Evolutionary conservation across 1,284 basidiomycete species (phyloP).

Genomic region (Clitocybe nebularis): DNA sequence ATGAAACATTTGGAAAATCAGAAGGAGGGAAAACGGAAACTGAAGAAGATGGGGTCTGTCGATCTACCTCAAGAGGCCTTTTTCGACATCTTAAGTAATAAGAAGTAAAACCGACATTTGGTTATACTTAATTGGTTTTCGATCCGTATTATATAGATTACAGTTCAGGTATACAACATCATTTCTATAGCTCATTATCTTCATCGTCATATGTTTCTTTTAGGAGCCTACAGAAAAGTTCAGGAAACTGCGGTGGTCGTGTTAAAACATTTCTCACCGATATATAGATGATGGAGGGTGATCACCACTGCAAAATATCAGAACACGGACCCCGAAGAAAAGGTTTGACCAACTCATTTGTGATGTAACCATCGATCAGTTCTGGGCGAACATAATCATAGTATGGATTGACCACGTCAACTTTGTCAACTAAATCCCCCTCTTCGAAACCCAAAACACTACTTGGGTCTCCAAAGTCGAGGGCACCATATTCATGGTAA

Average conservation of each 20-base stretch:
- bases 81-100: constrained; percentile 72
- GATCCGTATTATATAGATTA: constrained; percentile 16
- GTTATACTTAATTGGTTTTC: not conserved
- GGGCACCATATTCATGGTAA: constrained; percentile 82
- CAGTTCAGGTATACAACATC: constrained; percentile 17
- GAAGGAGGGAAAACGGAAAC: constrained; percentile 84
- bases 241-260: no score
- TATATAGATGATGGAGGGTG: constrained; percentile 92
- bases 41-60: constrained; percentile 85
- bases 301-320: constrained; percentile 84
- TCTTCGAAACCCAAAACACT: constrained; percentile 81
- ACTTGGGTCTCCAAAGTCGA: constrained; percentile 86
- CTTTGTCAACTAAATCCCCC: constrained; percentile 73
- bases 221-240: constrained; percentile 52
- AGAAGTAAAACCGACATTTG: constrained; percentile 22
- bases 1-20: constrained; percentile 91
- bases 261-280: constrained; percentile 42
- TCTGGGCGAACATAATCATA: constrained; percentile 95
- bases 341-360: constrained; percentile 78
- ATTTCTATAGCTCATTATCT: constrained; percentile 58
- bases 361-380: constrained; percentile 91
- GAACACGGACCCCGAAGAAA: no score
- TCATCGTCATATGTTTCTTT: constrained; percentile 94
- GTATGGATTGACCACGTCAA: constrained; percentile 88
- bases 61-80: constrained; percentile 91